Percentiles rank a stretch among this genome's conserved stretches.
Evolutionary conservation across 2,329 filamentous ascomycete species (phyloP).

Genomic region (Neurospora crassa): DNA sequence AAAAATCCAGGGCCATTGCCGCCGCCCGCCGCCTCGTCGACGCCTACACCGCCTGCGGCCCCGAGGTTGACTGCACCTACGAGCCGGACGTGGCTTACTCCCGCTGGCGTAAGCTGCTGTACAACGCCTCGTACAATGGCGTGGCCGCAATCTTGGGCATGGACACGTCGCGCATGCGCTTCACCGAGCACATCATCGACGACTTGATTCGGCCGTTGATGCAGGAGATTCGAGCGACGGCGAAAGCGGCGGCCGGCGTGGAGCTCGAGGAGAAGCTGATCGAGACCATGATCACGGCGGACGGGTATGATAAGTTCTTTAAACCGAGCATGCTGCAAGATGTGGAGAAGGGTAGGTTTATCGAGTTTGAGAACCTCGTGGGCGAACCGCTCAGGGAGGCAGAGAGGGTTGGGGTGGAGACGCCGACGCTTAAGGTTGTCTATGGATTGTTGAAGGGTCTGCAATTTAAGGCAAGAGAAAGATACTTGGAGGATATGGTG

Average conservation of each 20-base stretch:
- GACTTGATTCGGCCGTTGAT: constrained; percentile 41
- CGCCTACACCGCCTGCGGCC: constrained; percentile 33
- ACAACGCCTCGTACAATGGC: constrained; percentile 39
- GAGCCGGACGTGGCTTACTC: constrained; percentile 29
- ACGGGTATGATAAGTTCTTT: constrained; percentile 39
- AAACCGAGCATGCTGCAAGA: constrained; percentile 46
- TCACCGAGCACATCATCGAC: constrained; percentile 32
- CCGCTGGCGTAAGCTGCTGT: constrained; percentile 39
- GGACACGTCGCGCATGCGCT: constrained; percentile 38
- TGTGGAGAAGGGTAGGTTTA: constrained; percentile 41
- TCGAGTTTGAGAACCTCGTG: constrained; percentile 46
- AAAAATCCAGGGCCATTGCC: constrained; percentile 20
- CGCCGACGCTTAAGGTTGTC: constrained; percentile 38
- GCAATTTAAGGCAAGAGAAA: constrained; percentile 38
- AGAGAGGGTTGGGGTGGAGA: constrained; percentile 34
- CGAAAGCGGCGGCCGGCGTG: constrained; percentile 29
- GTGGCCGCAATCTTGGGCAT: constrained; percentile 40
- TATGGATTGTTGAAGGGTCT: constrained; percentile 38
- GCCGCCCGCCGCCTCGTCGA: constrained; percentile 31
- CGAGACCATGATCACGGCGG: constrained; percentile 34
- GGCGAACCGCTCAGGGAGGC: constrained; percentile 47
- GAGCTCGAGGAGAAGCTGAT: constrained; percentile 32
- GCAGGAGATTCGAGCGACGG: constrained; percentile 38
- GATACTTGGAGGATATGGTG: constrained; percentile 26
- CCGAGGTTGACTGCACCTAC: constrained; percentile 30